These are phyloP conservation scores for Mediolabrus comicus DNA, from an alignment of 108 stramenopile genomes.

Conservation along the genomic window DNA sequence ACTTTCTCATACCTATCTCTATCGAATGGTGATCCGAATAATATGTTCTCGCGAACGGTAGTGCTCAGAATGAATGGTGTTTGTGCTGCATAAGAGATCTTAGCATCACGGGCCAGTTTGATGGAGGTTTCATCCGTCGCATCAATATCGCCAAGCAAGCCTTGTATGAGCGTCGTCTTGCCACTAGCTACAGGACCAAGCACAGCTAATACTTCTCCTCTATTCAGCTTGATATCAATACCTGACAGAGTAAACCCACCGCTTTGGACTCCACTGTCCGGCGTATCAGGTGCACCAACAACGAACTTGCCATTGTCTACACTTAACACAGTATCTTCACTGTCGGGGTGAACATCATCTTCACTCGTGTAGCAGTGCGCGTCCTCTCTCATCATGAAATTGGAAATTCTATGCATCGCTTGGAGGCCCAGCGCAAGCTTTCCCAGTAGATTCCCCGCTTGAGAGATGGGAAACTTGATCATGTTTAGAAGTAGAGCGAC, in stretches of 20 bases:
- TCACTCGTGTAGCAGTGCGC: conserved; percentile 5
- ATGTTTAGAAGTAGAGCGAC: conserved; percentile 66
- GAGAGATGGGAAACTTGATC: conserved; percentile 85
- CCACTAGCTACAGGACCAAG: conserved; percentile 68
- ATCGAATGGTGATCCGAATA: conserved; percentile 87
- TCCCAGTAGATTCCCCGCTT: conserved; percentile 73
- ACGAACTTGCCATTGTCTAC: conserved; percentile 29
- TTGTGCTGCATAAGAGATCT: conserved; percentile 89
- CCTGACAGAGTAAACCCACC: conserved; percentile 50
- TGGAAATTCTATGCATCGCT: conserved; percentile 52
- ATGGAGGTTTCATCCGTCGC: conserved; percentile 11
- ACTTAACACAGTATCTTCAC: not conserved
- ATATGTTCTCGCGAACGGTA: conserved; percentile 91
- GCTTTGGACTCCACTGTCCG: conserved; percentile 1
- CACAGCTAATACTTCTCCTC: conserved; percentile 59
- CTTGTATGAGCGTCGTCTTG: conserved; percentile 74
- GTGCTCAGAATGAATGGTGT: conserved; percentile 92
- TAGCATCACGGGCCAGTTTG: conserved; percentile 37
- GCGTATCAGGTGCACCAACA: conserved; percentile 9
- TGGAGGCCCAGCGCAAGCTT: conserved; percentile 69
- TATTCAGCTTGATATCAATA: conserved; percentile 46
- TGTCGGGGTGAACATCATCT: not conserved
- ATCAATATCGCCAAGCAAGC: conserved; percentile 73
- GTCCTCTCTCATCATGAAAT: conserved; percentile 58
- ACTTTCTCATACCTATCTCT: conserved; percentile 76